These are phyloP conservation scores for Pythium sukuiense DNA, from an alignment of 352 stramenopile genomes.

Conservation along the genomic window DNA sequence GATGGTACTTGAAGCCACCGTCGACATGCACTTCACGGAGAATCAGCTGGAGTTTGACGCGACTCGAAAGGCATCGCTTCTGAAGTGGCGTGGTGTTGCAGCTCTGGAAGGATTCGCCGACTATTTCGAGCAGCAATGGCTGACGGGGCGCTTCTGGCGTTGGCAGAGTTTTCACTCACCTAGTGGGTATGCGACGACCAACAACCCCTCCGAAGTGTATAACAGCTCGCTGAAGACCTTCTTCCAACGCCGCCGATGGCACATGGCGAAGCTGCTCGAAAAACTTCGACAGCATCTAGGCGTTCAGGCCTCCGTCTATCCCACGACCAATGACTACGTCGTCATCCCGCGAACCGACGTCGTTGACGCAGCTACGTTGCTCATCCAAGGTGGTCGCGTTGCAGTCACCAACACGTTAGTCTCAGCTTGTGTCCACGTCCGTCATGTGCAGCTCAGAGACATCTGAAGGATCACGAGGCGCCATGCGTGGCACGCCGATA, in stretches of 20 bases:
- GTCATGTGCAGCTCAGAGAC: no score
- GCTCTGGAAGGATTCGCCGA: background rate
- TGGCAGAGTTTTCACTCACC: conserved; percentile 10
- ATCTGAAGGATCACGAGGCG: no score
- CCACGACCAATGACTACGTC: background rate
- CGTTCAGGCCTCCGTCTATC: background rate
- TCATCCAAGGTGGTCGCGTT: background rate
- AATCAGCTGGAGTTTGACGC: background rate
- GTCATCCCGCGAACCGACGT: background rate
- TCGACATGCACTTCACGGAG: conserved; percentile 10
- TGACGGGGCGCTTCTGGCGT: background rate
- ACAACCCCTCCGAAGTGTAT: conserved; percentile 7
- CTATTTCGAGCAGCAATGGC: conserved; percentile 8
- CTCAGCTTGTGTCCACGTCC: no score
- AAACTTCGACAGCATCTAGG: background rate
- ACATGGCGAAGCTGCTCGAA: conserved; percentile 5
- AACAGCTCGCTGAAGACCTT: conserved; percentile 3
- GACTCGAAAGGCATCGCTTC: background rate
- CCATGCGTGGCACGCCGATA: no score
- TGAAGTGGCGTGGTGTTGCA: background rate
- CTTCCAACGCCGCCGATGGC: conserved; percentile 8
- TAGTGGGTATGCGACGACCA: background rate
- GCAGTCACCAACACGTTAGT: background rate
- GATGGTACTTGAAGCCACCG: background rate
- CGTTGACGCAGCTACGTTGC: background rate